Evolutionary conservation across 2,329 filamentous ascomycete genomes (phyloP).

Genomic region (Fusarium albidum): DNA sequence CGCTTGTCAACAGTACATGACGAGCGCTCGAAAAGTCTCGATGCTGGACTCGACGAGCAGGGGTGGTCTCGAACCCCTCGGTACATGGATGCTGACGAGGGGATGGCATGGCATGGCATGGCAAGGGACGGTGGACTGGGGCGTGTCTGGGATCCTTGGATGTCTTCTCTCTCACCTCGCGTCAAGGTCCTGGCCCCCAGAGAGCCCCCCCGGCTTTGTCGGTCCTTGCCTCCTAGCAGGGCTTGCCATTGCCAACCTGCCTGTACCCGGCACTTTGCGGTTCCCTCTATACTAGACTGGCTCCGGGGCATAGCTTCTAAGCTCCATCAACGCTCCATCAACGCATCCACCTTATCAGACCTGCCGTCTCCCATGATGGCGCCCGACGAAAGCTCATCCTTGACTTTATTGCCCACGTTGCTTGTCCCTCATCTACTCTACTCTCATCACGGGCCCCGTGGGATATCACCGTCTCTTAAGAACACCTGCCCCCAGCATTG

Average conservation of each 20-base stretch:
- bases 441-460: conserved; percentile 13
- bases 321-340: conserved; percentile 35
- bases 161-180: conserved; percentile 36
- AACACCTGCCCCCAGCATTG: conserved; percentile 29
- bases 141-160: conserved; percentile 40
- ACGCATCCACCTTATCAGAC: conserved; percentile 37
- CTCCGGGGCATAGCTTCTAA: conserved; percentile 40
- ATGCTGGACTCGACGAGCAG: conserved; percentile 33
- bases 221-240: conserved; percentile 28
- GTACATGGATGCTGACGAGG: conserved; percentile 46
- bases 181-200: conserved; percentile 34
- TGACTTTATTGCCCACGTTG: conserved; percentile 22
- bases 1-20: conserved; percentile 41
- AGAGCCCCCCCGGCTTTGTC: conserved; percentile 25
- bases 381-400: conserved; percentile 32
- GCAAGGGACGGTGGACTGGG: conserved; percentile 37
- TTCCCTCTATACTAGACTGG: conserved; percentile 33
- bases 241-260: conserved; percentile 25
- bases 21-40: conserved; percentile 24
- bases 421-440: conserved; percentile 10
- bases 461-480: conserved; percentile 35
- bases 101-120: conserved; percentile 24
- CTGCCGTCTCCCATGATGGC: conserved; percentile 30
- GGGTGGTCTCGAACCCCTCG: conserved; percentile 43
- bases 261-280: conserved; percentile 41